A percentile compares a stretch with the other conserved stretches of the same genome.
Evolutionary conservation across 768 basidiomycete species (phyloP).

Genomic region (Boletus pseudopeckii): DNA sequence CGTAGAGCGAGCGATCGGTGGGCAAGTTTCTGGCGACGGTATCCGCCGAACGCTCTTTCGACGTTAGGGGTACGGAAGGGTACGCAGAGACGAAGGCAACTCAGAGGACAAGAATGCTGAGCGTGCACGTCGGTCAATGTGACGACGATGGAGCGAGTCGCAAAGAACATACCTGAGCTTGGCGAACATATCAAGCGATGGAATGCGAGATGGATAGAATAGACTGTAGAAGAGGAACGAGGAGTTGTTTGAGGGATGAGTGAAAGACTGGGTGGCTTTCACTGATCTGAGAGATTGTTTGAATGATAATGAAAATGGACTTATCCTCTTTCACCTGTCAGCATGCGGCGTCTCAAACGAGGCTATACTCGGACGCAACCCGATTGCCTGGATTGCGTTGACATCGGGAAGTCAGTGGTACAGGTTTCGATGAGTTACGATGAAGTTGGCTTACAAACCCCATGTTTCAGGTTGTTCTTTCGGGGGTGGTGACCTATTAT

Average conservation of each 20-base stretch:
- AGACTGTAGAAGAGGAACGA: background rate
- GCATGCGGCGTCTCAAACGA: too few species aligned
- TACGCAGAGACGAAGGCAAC: background rate
- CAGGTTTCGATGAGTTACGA: too few species aligned
- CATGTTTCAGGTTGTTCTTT: too few species aligned
- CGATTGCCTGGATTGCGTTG: too few species aligned
- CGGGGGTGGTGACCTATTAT: background rate
- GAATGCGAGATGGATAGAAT: too few species aligned
- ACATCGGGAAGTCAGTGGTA: background rate
- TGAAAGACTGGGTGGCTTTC: background rate
- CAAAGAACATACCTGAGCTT: background rate
- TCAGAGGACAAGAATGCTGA: background rate
- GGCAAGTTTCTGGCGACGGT: too few species aligned
- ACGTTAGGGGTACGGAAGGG: too few species aligned
- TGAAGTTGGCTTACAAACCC: too few species aligned
- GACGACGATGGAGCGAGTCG: background rate
- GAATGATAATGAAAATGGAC: background rate
- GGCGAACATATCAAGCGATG: background rate
- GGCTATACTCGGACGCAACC: background rate
- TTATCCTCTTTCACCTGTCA: background rate
- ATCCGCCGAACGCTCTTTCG: background rate
- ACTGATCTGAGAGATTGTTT: too few species aligned
- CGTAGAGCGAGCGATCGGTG: too few species aligned
- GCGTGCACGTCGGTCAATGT: background rate
- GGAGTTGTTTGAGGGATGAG: background rate